Evolutionary conservation across 1,139 yeast genomes (phyloP), one percentile per base, ranked within the genome.

Genomic region (Nakaseomyces glabratus): DNA sequence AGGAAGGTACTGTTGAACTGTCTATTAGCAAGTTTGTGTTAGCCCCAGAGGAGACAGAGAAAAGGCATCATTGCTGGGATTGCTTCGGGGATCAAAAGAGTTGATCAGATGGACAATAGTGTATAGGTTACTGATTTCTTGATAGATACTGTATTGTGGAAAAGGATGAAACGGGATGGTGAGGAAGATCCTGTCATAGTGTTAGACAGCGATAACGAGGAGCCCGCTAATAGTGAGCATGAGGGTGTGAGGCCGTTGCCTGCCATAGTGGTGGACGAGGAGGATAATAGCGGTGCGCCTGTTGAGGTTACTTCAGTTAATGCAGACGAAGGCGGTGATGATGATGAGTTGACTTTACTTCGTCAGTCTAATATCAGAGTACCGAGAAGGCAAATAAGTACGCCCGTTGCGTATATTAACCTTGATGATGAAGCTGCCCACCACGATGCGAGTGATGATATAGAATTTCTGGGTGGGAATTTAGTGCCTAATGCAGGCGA

Each of bases 201-300:
- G 32, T 50, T 52, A 24, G 56, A 48, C 9, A 52, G 56, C 36
- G 55, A 50, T 35, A 44, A 47, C 7, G 57, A 51, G 17, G 55
- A 49, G 13, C 51, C 47, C 24, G 38, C 39, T 9, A 38, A 35
- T 23, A 33, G 38, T 7, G 35, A 43, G 8, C 7, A 17, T 12
- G 4, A 18, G n/a, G 30, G 15, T 8, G 24, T 38, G 10, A 37
- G 51, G 15, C 25, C 42, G 13, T 33, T 36, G 10, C 45, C 41
- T 2, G 51, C 46, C 28, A 32, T 43, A 19, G 34, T 49, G 14
- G 17, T 38, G 11, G 41, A 40, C 19, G 39, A 48, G 19, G 46
- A 45, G 7, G 35, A 51, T 19, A 49, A 46, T 35, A 20, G 9
- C 31, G 34, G 9, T 20, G 26, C 13, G 24, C 17, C 10, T 3